Base-by-base conservation (phyloP, 169 alveolate genomes). In the Plasmodium chabaudi region DNA sequence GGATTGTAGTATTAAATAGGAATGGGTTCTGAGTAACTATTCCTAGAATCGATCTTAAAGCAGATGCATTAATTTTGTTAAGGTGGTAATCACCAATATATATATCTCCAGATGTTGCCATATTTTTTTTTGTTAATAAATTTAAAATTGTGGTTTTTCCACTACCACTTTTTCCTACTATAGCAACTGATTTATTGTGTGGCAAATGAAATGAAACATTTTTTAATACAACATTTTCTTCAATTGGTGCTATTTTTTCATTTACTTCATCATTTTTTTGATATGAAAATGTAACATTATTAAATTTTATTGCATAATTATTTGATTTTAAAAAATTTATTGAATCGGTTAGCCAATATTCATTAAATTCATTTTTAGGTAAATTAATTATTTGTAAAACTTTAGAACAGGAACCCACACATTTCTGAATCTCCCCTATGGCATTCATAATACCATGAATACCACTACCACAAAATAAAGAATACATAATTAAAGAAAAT, bases 131-230 rank as follows among this genome's bases (percentile, higher is more conserved):
- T 51, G 97, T 94, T 10, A 98, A 87, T 72, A 98, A 82, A 53
- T 96, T 91, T 82, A 96, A 93, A 53, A 97, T 93, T 5, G 99
- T 97, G 44, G 97, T 94, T 92, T 98, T 98, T 21, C 99, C 99
- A 63, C 97, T 87, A 1, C 99, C 99, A 55, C 98, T 95, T 10
- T 95, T 90, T 2, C 99, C 99, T 19, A 96, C 98, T 69, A 98
- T 92, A 34, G 98, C 99, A n/a, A 98, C 95, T 19, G 92, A 92
- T 68, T 96, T 77, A 57, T 77, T 77, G 25, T 77, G 88, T 6
- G 88, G 88, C 42, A 77, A 68, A 68, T 47, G 51, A 25, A 77
- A 77, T 39, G 73, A 56, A 6, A 77, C 88, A 27, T 77, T 77
- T 51, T 77, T 77, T 46, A 77, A 56, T 12, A 60, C 75, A 44